These are phyloP conservation scores for Metarhizium rileyi DNA, from an alignment of 2,329 filamentous ascomycete genomes.

Conservation along the genomic window DNA sequence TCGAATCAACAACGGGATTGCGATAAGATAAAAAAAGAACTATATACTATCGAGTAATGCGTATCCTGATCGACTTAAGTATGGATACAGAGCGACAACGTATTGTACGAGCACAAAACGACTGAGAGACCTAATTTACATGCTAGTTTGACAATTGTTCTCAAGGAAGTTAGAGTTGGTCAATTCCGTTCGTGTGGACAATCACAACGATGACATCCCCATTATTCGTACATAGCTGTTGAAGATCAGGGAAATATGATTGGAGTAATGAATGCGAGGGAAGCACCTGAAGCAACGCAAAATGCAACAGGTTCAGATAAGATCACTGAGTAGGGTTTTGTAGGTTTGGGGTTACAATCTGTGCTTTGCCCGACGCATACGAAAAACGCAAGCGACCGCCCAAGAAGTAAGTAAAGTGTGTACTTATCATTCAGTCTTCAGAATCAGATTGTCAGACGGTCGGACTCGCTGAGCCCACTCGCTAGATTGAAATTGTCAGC, in stretches of 20 bases:
- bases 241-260: background rate
- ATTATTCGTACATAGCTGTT: background rate
- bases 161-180: no score
- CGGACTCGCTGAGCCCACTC: conserved; percentile 60
- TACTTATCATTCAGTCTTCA: conserved; percentile 33
- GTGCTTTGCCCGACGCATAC: conserved; percentile 1
- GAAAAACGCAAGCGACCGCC: conserved; percentile 2
- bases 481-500: conserved; percentile 28
- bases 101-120: background rate
- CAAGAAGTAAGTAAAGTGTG: background rate
- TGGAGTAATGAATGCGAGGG: background rate
- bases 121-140: background rate
- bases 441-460: conserved; percentile 52
- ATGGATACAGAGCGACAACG: background rate
- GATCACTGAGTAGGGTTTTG: conserved; percentile 22
- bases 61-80: background rate
- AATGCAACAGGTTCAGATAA: conserved; percentile 11
- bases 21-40: background rate
- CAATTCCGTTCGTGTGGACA: background rate
- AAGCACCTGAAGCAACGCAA: background rate
- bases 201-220: background rate
- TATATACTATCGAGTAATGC: background rate
- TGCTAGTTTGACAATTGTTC: no score
- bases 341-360: conserved; percentile 14
- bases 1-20: background rate